Conservation (phyloP, 2,329 filamentous ascomycete species). For the Pseudocercospora pini-densiflorae region DNA sequence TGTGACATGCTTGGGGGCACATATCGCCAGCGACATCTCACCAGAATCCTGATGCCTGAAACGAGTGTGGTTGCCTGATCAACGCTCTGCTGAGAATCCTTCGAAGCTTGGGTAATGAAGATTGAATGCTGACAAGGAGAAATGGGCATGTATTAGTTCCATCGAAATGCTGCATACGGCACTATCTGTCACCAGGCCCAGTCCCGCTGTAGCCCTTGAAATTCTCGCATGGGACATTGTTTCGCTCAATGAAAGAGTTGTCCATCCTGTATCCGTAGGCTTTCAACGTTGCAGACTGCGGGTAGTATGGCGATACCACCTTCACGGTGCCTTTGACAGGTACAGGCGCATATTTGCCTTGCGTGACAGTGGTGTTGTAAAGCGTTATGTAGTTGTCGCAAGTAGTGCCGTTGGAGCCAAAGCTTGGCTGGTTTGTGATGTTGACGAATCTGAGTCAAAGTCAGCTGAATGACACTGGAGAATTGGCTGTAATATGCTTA, state of each 20-base stretch:
- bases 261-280: conserved; percentile 19
- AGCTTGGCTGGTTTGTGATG: conserved; percentile 24
- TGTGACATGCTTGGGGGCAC: too few relatives aligned
- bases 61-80: neutral
- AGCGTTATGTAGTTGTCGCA: conserved; percentile 24
- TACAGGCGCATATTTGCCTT: conserved; percentile 18
- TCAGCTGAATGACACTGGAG: neutral
- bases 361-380: conserved; percentile 20
- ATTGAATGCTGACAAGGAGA: neutral
- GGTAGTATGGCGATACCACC: conserved; percentile 20
- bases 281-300: conserved; percentile 7
- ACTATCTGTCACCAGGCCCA: conserved; percentile 12
- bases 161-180: neutral
- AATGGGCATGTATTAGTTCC: neutral
- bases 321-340: conserved; percentile 17
- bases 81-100: neutral
- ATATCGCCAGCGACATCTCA: neutral
- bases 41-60: neutral
- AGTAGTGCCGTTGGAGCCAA: conserved; percentile 6
- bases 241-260: conserved; percentile 21
- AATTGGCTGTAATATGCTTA: neutral
- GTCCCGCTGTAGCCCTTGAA: conserved; percentile 21
- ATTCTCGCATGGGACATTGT: conserved; percentile 16
- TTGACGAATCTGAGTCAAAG: conserved; percentile 16
- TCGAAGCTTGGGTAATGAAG: neutral